Base-by-base conservation (phyloP, 2,329 filamentous ascomycete species). In the Epichloe sp. region DNA sequence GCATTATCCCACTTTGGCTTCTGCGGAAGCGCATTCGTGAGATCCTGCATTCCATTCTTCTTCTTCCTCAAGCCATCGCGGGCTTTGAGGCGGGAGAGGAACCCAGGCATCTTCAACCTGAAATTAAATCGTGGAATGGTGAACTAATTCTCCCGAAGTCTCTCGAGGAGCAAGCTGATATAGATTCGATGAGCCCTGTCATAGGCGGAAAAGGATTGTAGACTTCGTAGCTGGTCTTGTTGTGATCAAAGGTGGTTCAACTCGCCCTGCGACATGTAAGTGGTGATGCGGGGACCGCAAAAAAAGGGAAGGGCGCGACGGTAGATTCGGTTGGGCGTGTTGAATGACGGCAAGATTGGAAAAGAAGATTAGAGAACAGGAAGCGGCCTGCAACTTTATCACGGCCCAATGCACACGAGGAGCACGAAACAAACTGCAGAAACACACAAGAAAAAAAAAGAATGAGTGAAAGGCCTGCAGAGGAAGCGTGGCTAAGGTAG, bases 1-100 rank as follows among this genome's bases (percentile, higher is more conserved):
- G 88, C 86, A 66, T 96, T 86, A 54, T 88, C 86, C 85, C 88
- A 96, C 67, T 78, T 79, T 51, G 86, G 86, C 69, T 89, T 88
- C 54, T 75, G 69, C 38, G 82, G 79, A 26, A 74, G 69, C 56
- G 76, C 70, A 53, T 78, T 68, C 47, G 73, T 64, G 15, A 71
- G 65, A 50, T 75, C 67, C 56, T 77, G 69, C 55, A 74, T 68
- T 51, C 72, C 69, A 57, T 75, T 78, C 71, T 89, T 90, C 70
- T 85, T 86, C 66, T 80, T 83, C 59, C 76, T 76, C 58, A 72
- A 69, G 63, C 76, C 76, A 71, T 93, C 87, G 71, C 84, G 89
- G 71, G 79, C 78, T 75, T 88, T 88, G 68, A 91, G 71, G 60
- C 77, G 76, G 55, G 78, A 78, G 62, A 82, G 80, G 56, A 81